Conservation (phyloP, 2,329 filamentous ascomycete genomes). For the Fusarium algeriense region DNA sequence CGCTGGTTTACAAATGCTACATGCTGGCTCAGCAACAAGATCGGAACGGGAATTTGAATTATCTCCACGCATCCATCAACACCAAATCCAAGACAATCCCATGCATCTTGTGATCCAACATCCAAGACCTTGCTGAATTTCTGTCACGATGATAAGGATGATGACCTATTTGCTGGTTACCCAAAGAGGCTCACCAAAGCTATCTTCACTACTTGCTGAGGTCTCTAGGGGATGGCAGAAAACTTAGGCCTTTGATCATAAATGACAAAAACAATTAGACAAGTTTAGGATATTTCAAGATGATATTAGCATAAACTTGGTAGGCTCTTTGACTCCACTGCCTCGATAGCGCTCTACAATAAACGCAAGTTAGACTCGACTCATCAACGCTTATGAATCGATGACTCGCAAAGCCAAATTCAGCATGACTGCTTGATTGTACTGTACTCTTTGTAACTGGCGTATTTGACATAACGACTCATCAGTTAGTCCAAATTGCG, state of each 20-base stretch:
- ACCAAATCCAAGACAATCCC: constrained; percentile 30
- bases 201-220: constrained; percentile 23
- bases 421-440: constrained; percentile 14
- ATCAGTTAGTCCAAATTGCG: constrained; percentile 34
- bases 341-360: background rate
- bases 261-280: too few species aligned
- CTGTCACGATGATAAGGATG: constrained; percentile 38
- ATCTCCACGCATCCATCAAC: constrained; percentile 27
- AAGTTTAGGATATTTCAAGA: too few species aligned
- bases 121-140: constrained; percentile 16
- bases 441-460: constrained; percentile 1
- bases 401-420: constrained; percentile 8
- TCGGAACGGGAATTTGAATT: background rate
- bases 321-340: too few species aligned
- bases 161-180: constrained; percentile 23
- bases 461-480: constrained; percentile 13
- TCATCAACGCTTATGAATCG: constrained; percentile 3
- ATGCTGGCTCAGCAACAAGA: constrained; percentile 14
- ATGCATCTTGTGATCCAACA: constrained; percentile 34
- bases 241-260: too few species aligned
- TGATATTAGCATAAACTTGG: too few species aligned
- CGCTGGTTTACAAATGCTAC: constrained; percentile 20
- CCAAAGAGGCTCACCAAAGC: background rate
- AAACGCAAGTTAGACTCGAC: constrained; percentile 5
- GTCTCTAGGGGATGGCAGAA: background rate